A percentile compares a stretch with the other conserved stretches of the same genome.
These are phyloP conservation scores for Aspergillus fructus DNA, from an alignment of 2,329 filamentous ascomycete genomes.

Conservation along the genomic window DNA sequence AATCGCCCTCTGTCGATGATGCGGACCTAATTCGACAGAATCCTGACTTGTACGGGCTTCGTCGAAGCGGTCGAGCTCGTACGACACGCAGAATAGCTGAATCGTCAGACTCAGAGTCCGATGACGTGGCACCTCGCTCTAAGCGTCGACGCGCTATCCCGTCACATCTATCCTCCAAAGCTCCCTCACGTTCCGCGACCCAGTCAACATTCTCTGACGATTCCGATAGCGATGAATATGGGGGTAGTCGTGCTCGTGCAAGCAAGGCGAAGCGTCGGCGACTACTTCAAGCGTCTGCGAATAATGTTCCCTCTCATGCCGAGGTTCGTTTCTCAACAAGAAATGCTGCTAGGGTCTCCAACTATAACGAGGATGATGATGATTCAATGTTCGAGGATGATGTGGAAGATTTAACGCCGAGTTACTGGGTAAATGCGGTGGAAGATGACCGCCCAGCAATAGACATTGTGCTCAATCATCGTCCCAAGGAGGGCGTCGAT, in stretches of 20 bases:
- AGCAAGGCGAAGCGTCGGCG: conserved; percentile 76
- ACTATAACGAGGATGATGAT: conserved; percentile 67
- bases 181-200: conserved; percentile 45
- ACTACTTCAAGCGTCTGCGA: conserved; percentile 63
- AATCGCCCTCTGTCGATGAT: conserved; percentile 65
- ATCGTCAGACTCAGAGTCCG: conserved; percentile 68
- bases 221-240: conserved; percentile 68
- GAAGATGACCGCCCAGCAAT: conserved; percentile 83
- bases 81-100: conserved; percentile 63
- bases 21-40: conserved; percentile 86
- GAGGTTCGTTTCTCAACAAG: conserved; percentile 92
- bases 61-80: conserved; percentile 75
- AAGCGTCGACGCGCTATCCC: conserved; percentile 53
- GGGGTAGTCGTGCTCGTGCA: conserved; percentile 67
- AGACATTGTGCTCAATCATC: conserved; percentile 86
- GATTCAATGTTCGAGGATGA: conserved; percentile 56
- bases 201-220: conserved; percentile 70
- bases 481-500: conserved; percentile 67
- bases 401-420: conserved; percentile 63
- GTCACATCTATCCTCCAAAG: conserved; percentile 53
- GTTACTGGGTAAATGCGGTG: conserved; percentile 65
- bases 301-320: conserved; percentile 64
- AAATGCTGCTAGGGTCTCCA: conserved; percentile 72
- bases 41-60: conserved; percentile 89
- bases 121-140: conserved; percentile 56